A percentile compares a stretch with the other conserved stretches of the same genome.
These are phyloP conservation scores for Bruguiera gymnorhiza DNA, from an alignment of 345 rosid genomes.

Conservation along the genomic window DNA sequence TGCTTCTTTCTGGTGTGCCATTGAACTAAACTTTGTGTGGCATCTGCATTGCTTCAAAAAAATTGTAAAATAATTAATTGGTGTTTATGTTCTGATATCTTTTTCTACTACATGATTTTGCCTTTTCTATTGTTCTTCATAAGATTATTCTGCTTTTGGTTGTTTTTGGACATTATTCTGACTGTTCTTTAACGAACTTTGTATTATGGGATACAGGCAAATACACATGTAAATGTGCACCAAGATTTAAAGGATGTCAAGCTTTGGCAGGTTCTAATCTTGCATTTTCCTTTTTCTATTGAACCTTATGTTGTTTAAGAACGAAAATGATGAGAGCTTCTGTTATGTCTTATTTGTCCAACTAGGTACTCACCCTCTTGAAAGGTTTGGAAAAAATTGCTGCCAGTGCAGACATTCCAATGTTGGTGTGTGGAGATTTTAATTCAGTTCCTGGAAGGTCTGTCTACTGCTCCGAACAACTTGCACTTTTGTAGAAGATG, in stretches of 20 bases:
- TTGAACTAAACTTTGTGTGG: too few species aligned
- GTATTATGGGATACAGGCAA: slow-evolving; percentile 57
- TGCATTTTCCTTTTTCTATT: slow-evolving; percentile 2
- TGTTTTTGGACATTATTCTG: not conserved
- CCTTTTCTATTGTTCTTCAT: not conserved
- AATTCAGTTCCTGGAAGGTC: slow-evolving; percentile 90
- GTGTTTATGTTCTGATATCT: too few species aligned
- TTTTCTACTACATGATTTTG: too few species aligned
- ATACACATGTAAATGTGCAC: slow-evolving; percentile 81
- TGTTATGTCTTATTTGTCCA: slow-evolving; percentile 18
- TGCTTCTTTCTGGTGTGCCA: too few species aligned
- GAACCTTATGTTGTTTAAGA: not conserved
- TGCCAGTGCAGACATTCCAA: slow-evolving; percentile 95
- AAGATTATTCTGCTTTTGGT: not conserved
- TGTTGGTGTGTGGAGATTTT: slow-evolving; percentile 99
- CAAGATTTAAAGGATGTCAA: slow-evolving; percentile 93
- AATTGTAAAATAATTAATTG: too few species aligned
- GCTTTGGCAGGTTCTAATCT: slow-evolving; percentile 86
- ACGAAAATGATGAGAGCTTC: not conserved
- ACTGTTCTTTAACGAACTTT: slow-evolving; percentile 15
- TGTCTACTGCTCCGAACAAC: slow-evolving; percentile 23
- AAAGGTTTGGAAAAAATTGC: slow-evolving; percentile 98
- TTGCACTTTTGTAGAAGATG: slow-evolving; percentile 12
- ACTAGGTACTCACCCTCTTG: slow-evolving; percentile 87
- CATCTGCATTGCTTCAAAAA: too few species aligned